Evolutionary conservation across 306 rosid species (phyloP).

Genomic region (Dalbergia cultrata): DNA sequence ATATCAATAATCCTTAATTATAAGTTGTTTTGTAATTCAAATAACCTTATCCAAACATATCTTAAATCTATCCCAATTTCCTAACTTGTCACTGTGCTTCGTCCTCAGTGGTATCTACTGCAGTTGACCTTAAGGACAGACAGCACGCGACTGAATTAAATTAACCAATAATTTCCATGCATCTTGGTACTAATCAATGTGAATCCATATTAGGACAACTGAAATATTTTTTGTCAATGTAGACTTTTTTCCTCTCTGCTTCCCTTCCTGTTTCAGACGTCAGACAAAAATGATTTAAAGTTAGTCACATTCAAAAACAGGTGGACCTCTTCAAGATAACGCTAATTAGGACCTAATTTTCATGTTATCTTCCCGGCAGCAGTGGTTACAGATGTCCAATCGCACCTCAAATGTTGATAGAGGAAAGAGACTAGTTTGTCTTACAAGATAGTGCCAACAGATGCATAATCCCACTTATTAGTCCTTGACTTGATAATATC

Average conservation of each 20-base stretch:
- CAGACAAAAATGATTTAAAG: conserved; percentile 1
- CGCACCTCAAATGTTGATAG: conserved; percentile 3
- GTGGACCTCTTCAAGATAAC: conserved; percentile 3
- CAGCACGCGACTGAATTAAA: neutral
- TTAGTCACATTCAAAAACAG: neutral
- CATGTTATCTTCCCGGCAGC: conserved; percentile 12
- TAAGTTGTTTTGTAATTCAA: too few species aligned
- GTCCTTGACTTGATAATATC: conserved; percentile 14
- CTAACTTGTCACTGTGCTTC: neutral
- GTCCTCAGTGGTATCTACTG: neutral
- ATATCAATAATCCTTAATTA: too few species aligned
- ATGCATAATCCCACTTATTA: conserved; percentile 19
- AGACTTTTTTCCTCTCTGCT: neutral
- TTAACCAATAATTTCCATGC: neutral
- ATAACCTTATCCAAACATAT: too few species aligned
- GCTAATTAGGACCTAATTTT: conserved; percentile 4
- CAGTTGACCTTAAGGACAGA: conserved; percentile 32
- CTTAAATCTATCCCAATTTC: neutral
- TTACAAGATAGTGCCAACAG: neutral
- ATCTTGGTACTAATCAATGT: neutral
- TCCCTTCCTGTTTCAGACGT: neutral
- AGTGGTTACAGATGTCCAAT: conserved; percentile 12
- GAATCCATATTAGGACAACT: conserved; percentile 24
- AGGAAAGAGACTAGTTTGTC: neutral
- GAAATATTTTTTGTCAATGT: conserved; percentile 23